Evolutionary conservation across 2,329 filamentous ascomycete genomes (phyloP), one percentile per base, ranked within the genome.

Genomic region (Penicillium glabrum): DNA sequence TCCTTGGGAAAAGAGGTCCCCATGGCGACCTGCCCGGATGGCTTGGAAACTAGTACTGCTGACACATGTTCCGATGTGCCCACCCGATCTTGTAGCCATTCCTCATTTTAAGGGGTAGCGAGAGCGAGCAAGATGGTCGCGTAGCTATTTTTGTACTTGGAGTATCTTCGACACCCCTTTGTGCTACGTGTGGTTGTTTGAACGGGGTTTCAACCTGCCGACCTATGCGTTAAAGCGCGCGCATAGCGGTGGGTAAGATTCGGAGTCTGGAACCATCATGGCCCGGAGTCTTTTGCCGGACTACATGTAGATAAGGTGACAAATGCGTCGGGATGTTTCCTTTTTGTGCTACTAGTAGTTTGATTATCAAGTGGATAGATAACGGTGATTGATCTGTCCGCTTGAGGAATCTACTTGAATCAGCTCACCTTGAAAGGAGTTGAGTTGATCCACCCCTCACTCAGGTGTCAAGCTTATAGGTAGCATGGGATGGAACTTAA

Each of bases 21-120:
- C 43, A 54, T 53, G 56, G 27, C 56, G 51, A 53, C 56, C 16
- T 46, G 56, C 26, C 56, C 37, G 50, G 53, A 58, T 64, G 58
- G 53, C 59, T 62, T 65, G 61, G 53, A 61, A 65, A 65, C 54
- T 53, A 44, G 41, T 55, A 51, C 23, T 43, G 21, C 31, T 53
- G 26, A 37, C 49, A 52, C 51, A 31, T 53, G 33, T 33, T 55
- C 61, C 51, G 54, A 61, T 60, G 56, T 51, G 62, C 46, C 55
- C 51, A 54, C 45, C 61, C 59, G 54, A 33, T 50, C 51, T 46
- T 29, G n/a, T 24, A 2, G 27, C 53, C 37, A 29, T 23, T 23
- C 46, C 19, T 37, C 31, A 10, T 13, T 49, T 39, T 47, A 37
- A 41, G 50, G 41, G 51, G 47, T 16, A n/a, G 19, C 23, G 19